Base-by-base conservation (phyloP, 2,329 filamentous ascomycete species). In the Gaeumannomyces tritici region DNA sequence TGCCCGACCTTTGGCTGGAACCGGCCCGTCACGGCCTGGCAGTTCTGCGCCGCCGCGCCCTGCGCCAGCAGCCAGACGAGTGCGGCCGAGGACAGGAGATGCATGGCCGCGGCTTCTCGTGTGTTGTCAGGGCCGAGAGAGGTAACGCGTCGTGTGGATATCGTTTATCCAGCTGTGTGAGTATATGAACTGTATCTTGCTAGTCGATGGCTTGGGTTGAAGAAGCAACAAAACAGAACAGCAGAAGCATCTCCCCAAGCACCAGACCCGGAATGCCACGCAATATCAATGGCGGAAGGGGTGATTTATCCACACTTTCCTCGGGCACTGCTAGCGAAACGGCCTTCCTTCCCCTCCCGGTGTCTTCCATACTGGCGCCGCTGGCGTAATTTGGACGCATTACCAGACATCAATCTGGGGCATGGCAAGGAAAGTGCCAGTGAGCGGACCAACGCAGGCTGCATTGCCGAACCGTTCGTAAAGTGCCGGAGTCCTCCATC, bases 1-100 rank as follows among this genome's bases (percentile, higher is more conserved):
- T 63, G 57, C 11, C 65, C 65, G 62, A 68, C 64, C 54, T 62
- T 62, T 26, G 65, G 65, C 58, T 67, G 63, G 61, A 62, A 68
- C 21, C 64, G 63, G 28, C 61, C 64, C 15, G 55, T 65, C 12
- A 65, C 67, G 31, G 64, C 58, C 1, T 61, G 21, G 42, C 65
- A 67, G 18, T 54, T 61, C 57, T 67, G 65, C 4, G 63, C 64
- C 7, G 56, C 35, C 2, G 29, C 63, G 21, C 60, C 58, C 12
- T 42, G 28, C 27, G 42, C 59, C 4, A 67, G n/a, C 24, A 66
- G 60, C 60, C 60, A 61, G 15, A 61, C 12, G 54, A 61, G 31
- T 24, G 60, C 60, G 18, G 60, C 60, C 11, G 42, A 51, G 42
- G 42, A 51, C 24, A 51, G 42, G 9, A 51, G 42, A n/a, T 51